phyloP scores from a whole-genome alignment of 352 stramenopile species.

The Pythium graminicola region DNA sequence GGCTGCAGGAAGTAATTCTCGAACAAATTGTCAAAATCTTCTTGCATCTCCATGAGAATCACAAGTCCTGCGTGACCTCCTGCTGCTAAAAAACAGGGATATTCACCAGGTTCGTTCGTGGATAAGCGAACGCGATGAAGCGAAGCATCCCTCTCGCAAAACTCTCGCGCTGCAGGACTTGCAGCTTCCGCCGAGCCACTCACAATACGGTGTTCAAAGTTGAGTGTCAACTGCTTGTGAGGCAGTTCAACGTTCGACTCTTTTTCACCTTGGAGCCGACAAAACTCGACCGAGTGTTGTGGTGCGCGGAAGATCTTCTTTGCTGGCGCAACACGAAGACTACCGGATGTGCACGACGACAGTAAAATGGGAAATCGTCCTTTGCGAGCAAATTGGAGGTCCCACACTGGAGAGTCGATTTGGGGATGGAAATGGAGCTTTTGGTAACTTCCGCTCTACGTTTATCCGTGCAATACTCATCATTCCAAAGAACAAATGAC shows the following conservation, averaged over 20 bases:
- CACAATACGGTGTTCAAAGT: constrained; percentile 42
- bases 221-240: constrained; percentile 51
- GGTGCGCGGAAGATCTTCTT: constrained; percentile 59
- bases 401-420: constrained; percentile 80
- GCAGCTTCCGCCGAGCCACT: constrained; percentile 36
- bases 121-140: constrained; percentile 62
- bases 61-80: constrained; percentile 68
- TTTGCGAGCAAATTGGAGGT: constrained; percentile 55
- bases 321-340: constrained; percentile 49
- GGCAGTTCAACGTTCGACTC: constrained; percentile 41
- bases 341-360: constrained; percentile 65
- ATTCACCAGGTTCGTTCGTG: constrained; percentile 33
- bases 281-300: constrained; percentile 69
- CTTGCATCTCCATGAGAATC: constrained; percentile 62
- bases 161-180: constrained; percentile 44
- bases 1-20: constrained; percentile 43
- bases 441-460: constrained; percentile 68
- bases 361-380: constrained; percentile 40
- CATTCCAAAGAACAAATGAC: not conserved
- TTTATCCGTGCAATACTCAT: not conserved
- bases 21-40: constrained; percentile 48
- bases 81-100: constrained; percentile 56
- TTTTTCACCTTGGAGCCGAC: constrained; percentile 45
- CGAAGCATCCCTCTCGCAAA: constrained; percentile 69
- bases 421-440: constrained; percentile 80